Base-by-base conservation (phyloP, 805 yeast genomes). In the Yarrowia deformans region DNA sequence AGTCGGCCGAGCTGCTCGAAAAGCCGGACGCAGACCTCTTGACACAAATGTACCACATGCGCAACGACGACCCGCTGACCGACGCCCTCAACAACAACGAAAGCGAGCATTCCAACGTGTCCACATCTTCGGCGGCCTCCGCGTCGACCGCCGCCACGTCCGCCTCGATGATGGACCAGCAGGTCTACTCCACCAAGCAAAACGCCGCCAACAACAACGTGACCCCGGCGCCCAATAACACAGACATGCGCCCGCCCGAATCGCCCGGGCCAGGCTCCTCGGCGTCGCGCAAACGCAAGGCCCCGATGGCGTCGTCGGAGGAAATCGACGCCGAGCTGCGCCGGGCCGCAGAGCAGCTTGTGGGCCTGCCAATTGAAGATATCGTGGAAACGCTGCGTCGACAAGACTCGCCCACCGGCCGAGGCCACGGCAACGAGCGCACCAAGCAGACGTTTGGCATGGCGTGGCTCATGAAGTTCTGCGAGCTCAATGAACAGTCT, bases 381-480 rank as follows among this genome's bases (percentile, higher is more conserved):
- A 70, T 73, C n/a, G 72, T 72, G 16, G 64, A 69, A 13, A 35
- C 52, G 50, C 70, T 72, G 46, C 69, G 71, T 6, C 60, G 70
- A 14, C 72, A 72, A 49, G 68, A 64, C 68, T 64, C 68, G 35
- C 67, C 69, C 4, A 2, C 16, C 7, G 68, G 69, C 49, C 40
- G 68, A 2, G 64, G 69, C 18, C 55, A 66, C 34, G 48, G 49
- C 19, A 71, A 75, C 49, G 83, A 80, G 56, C 76, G 77, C 46
- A 69, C 74, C 43, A 74, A 80, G 67, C 97, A 91, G 77, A 81
- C 90, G 0, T 90, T 91, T 77, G 97, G 93, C 13, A 84, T 91
- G 85, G 85, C 90, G 2, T 91, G 96, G 90, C 81, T 93, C 52
- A 81, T 89, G 79, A 86, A 87, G 73, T 82, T 87, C 34, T 91